Percentiles rank a stretch among this genome's conserved stretches.
These are phyloP conservation scores for Gaertneriomyces semiglobifer DNA, from an alignment of 192 early-diverging fungal species.

Conservation along the genomic window DNA sequence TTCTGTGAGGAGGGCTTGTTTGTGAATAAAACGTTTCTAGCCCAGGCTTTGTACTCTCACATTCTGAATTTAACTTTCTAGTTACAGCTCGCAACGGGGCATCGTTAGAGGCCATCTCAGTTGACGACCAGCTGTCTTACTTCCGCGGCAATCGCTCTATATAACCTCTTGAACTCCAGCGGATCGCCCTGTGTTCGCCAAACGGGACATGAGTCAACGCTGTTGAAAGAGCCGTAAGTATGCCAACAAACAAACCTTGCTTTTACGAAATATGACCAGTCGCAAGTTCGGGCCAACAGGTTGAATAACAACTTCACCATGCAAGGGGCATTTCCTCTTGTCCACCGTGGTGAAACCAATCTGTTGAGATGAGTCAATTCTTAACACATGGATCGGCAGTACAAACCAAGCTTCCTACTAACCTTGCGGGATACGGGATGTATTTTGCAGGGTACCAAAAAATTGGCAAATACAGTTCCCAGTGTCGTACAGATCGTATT, in stretches of 20 bases:
- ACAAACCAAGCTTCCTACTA: background rate
- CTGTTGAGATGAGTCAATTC: conserved; percentile 20
- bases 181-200: conserved; percentile 46
- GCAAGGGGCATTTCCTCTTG: conserved; percentile 58
- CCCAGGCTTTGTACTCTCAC: background rate
- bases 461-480: conserved; percentile 25
- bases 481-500: conserved; percentile 28
- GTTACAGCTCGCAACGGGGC: too few species aligned
- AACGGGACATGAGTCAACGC: background rate
- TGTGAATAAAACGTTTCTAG: conserved; percentile 4
- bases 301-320: conserved; percentile 59
- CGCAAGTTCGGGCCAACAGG: conserved; percentile 36
- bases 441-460: conserved; percentile 44
- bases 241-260: conserved; percentile 27
- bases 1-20: too few species aligned
- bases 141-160: conserved; percentile 21
- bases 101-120: background rate
- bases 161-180: conserved; percentile 56
- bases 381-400: background rate
- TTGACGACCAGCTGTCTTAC: conserved; percentile 20
- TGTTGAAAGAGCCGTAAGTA: background rate
- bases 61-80: too few species aligned
- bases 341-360: conserved; percentile 65
- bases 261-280: conserved; percentile 61
- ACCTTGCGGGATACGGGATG: conserved; percentile 22